phyloP scores from a whole-genome alignment of 495 filamentous ascomycete genomes.

The Amphirosellinia nigrospora region DNA sequence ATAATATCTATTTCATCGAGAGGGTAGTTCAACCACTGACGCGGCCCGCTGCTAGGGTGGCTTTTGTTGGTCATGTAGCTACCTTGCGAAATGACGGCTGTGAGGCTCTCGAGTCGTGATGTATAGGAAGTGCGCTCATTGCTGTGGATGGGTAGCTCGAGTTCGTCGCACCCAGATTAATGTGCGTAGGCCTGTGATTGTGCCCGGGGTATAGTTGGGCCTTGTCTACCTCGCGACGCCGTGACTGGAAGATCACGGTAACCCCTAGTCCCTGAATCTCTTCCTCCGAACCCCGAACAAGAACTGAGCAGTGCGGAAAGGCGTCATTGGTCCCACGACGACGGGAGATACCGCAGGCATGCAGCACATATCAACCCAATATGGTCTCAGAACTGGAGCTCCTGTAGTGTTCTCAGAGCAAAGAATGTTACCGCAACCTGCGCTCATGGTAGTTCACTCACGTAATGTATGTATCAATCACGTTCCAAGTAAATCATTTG shows the following conservation, averaged over 20 bases:
- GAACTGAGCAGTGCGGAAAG: neutral
- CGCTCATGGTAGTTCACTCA: neutral
- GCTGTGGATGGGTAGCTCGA: neutral
- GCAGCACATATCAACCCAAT: slow-evolving; percentile 13
- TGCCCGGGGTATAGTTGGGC: slow-evolving; percentile 8
- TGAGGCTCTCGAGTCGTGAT: neutral
- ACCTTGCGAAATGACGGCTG: neutral
- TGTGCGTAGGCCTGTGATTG: slow-evolving; percentile 3
- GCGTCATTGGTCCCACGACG: slow-evolving; percentile 12
- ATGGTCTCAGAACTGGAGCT: neutral
- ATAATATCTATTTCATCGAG: neutral
- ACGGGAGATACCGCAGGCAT: slow-evolving; percentile 17
- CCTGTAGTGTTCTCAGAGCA: neutral
- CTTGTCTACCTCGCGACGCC: neutral
- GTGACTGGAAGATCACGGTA: slow-evolving; percentile 14
- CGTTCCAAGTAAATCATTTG: slow-evolving; percentile 8
- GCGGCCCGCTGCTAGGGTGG: neutral
- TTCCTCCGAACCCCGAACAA: neutral
- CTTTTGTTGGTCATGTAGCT: neutral
- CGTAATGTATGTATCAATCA: slow-evolving; percentile 16
- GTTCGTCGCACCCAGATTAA: neutral
- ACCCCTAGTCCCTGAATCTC: neutral
- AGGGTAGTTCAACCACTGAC: neutral
- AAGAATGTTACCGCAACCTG: neutral
- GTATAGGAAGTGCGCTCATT: neutral